These are phyloP conservation scores for Paraphaeosphaeria minitans DNA, from an alignment of 2,329 filamentous ascomycete species.

Conservation along the genomic window DNA sequence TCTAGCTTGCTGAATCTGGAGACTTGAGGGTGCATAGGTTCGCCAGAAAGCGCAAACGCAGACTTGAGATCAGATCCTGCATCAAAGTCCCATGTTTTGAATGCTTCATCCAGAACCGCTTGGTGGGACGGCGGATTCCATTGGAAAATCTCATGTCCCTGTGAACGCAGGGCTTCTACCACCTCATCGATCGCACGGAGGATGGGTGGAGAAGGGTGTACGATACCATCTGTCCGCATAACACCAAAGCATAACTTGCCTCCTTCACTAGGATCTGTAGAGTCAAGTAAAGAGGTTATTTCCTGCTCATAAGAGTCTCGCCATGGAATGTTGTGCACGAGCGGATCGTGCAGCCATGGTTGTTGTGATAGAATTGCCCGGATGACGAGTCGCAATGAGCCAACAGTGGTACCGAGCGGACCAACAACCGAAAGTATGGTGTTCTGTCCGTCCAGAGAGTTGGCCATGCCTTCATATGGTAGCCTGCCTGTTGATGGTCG, in stretches of 20 bases:
- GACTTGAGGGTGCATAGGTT: slow-evolving; percentile 38
- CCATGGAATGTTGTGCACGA: slow-evolving; percentile 70
- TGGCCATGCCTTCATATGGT: slow-evolving; percentile 55
- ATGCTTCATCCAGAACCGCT: slow-evolving; percentile 23
- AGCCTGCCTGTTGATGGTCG: slow-evolving; percentile 60
- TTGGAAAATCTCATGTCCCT: slow-evolving; percentile 37
- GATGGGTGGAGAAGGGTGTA: slow-evolving; percentile 44
- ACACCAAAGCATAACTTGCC: slow-evolving; percentile 42
- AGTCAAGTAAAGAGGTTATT: slow-evolving; percentile 46
- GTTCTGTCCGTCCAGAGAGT: slow-evolving; percentile 68
- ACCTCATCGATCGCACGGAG: slow-evolving; percentile 39
- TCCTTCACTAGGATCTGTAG: slow-evolving; percentile 19
- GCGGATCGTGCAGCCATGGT: slow-evolving; percentile 71
- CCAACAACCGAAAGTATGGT: slow-evolving; percentile 67
- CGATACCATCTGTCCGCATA: slow-evolving; percentile 40
- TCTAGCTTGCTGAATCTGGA: slow-evolving; percentile 18
- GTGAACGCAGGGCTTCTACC: slow-evolving; percentile 25
- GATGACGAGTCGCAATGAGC: slow-evolving; percentile 61
- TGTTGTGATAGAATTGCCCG: slow-evolving; percentile 61
- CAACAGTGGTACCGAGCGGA: slow-evolving; percentile 62
- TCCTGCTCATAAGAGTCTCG: slow-evolving; percentile 51
- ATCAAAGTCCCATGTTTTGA: slow-evolving; percentile 40
- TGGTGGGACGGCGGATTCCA: slow-evolving; percentile 37
- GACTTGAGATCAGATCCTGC: slow-evolving; percentile 35
- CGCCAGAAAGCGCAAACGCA: slow-evolving; percentile 42